Conservation (phyloP, 805 yeast genomes). For the Kazachstania martiniae region DNA sequence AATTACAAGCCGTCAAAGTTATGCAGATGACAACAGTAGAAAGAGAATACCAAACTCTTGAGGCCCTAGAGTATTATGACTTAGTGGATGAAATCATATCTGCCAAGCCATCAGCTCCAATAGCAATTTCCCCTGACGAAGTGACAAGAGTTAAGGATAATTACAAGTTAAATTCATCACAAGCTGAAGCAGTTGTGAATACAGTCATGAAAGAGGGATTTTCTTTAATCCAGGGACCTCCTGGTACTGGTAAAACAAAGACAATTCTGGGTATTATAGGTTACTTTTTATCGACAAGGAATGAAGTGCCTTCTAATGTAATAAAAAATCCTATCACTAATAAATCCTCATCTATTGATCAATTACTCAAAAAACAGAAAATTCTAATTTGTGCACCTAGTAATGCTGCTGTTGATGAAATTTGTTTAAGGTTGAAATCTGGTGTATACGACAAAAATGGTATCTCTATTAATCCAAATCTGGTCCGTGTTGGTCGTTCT, state of each 20-base stretch:
- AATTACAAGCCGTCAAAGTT: slow-evolving; percentile 57
- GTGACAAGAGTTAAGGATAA: slow-evolving; percentile 34
- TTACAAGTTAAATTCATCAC: slow-evolving; percentile 72
- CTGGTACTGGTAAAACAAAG: slow-evolving; percentile 98
- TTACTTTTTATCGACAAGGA: slow-evolving; percentile 42
- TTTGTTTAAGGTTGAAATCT: slow-evolving; percentile 66
- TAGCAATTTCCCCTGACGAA: slow-evolving; percentile 25
- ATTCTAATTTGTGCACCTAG: slow-evolving; percentile 94
- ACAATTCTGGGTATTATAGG: slow-evolving; percentile 91
- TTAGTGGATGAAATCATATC: slow-evolving; percentile 51
- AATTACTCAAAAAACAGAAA: slow-evolving; percentile 34
- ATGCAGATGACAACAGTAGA: slow-evolving; percentile 88
- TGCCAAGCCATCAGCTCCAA: slow-evolving; percentile 43
- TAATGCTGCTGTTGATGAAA: slow-evolving; percentile 97
- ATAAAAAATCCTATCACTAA: slow-evolving; percentile 26
- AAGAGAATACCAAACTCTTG: slow-evolving; percentile 79
- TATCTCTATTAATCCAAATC: slow-evolving; percentile 41
- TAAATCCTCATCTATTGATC: slow-evolving; percentile 11
- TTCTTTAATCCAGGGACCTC: slow-evolving; percentile 94
- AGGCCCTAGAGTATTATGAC: slow-evolving; percentile 75
- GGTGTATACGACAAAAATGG: slow-evolving; percentile 59
- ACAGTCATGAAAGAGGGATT: slow-evolving; percentile 63
- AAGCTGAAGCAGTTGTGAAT: slow-evolving; percentile 79
- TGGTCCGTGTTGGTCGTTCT: slow-evolving; percentile 81
- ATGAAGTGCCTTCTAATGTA: slow-evolving; percentile 16